Percentiles rank a stretch among this genome's conserved stretches.
These are phyloP conservation scores for Tricholoma terreum DNA, from an alignment of 768 basidiomycete genomes.

Conservation along the genomic window DNA sequence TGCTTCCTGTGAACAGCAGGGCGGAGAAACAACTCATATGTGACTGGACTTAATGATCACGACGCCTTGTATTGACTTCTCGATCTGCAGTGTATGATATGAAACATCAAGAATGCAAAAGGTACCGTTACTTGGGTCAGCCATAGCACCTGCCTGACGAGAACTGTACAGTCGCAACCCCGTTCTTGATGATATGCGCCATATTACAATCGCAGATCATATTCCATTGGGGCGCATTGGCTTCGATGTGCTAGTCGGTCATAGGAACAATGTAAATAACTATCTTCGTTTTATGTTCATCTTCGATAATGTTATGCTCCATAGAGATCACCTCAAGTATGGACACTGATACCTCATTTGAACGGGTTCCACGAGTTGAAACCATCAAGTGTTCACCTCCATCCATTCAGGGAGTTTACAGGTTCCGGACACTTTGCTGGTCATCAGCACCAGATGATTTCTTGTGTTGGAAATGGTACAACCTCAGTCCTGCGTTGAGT, in stretches of 20 bases:
- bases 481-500: too few species aligned
- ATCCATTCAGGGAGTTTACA: background rate
- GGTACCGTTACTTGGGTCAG: background rate
- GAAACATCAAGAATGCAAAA: background rate
- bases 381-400: background rate
- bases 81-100: background rate
- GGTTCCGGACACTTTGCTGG: constrained; percentile 4
- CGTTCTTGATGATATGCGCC: constrained; percentile 3
- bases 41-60: background rate
- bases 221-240: background rate
- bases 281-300: background rate
- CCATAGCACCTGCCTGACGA: background rate
- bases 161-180: background rate
- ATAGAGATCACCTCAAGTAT: constrained; percentile 1
- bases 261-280: background rate
- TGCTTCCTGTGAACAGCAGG: background rate
- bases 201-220: background rate
- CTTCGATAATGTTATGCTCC: background rate
- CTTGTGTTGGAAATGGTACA: background rate
- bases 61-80: background rate
- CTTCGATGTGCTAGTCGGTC: constrained; percentile 3
- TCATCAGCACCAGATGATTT: constrained; percentile 1
- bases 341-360: background rate
- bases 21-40: constrained; percentile 4
- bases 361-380: background rate